Evolutionary conservation across 768 basidiomycete species (phyloP).

Genomic region (Hypholoma sublateritium): DNA sequence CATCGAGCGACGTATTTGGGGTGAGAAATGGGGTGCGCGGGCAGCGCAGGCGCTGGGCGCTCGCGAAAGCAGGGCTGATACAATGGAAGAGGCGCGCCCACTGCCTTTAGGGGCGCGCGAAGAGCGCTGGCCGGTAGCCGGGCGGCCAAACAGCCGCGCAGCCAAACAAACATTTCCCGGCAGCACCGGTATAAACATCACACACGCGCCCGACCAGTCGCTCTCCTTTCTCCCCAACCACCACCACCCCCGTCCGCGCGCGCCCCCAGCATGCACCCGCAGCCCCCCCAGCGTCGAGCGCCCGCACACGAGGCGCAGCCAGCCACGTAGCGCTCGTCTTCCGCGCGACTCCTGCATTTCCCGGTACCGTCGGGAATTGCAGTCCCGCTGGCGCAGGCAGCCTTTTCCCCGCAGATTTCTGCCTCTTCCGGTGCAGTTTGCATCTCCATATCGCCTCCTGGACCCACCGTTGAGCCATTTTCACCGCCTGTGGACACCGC

Average conservation of each 20-base stretch:
- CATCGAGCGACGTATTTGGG: too few species aligned
- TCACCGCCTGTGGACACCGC: too few species aligned
- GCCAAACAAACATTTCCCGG: slow-evolving; percentile 31
- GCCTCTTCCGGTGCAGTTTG: too few species aligned
- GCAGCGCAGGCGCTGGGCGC: neutral
- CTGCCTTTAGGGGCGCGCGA: slow-evolving; percentile 4
- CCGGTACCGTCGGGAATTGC: slow-evolving; percentile 27
- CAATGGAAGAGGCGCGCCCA: slow-evolving; percentile 16
- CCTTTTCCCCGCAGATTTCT: too few species aligned
- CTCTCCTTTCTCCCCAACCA: slow-evolving; percentile 18
- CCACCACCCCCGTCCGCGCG: slow-evolving; percentile 8
- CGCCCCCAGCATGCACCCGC: neutral
- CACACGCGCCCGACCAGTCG: slow-evolving; percentile 29
- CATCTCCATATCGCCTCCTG: too few species aligned
- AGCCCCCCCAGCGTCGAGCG: neutral
- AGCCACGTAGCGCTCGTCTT: too few species aligned
- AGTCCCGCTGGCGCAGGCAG: neutral
- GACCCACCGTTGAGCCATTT: too few species aligned
- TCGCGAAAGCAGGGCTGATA: neutral
- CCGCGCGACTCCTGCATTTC: slow-evolving; percentile 13
- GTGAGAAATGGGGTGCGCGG: too few species aligned
- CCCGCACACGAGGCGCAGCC: neutral
- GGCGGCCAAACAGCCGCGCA: slow-evolving; percentile 9
- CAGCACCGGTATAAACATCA: slow-evolving; percentile 33
- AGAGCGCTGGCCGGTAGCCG: slow-evolving; percentile 6